Evolutionary conservation across 1,284 basidiomycete species (phyloP), one percentile per base, ranked within the genome.

Genomic region (Rhodotorula sp.): DNA sequence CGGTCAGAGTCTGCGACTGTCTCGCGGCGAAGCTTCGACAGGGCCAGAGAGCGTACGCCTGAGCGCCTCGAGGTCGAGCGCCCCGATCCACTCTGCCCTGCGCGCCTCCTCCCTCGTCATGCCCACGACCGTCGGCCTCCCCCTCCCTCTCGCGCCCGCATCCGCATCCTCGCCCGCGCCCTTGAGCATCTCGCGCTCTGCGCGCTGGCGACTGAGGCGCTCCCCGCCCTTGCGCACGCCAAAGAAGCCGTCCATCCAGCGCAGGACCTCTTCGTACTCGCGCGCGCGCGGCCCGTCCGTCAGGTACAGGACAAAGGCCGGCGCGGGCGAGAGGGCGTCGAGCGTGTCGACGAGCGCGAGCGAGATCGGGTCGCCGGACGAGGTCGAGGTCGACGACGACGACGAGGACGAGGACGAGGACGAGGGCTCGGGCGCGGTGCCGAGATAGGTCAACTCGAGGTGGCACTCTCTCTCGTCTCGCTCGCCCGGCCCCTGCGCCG

Each of bases 11-110:
- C 14, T 8, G 49, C 48, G 17, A 21, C 42, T 21, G 23, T 14
- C 25, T 4, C 17, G 19, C 14, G 7, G 7, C n/a, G 19, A 46
- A 46, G 4, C 7, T 9, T 4, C 7, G 4, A 21, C 5, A 4
- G 46, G 48, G 34, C 13, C 41, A 46, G 27, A 14, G 16, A 9
- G 73, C 77, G 61, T 55, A 78, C 77, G 76, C 41, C 75, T 61
- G 50, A 79, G 21, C 19, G 77, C 76, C 53, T 75, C 77, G 23
- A 77, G 68, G 50, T 73, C 72, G 4, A 79, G 61, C 4, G 75
- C 72, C 1, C 71, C 65, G 5, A 79, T 59, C 78, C 78, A 79
- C 27, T 78, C 75, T 0, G 73, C 64, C 21, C 71, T 25, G 46
- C 14, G 53, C 19, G 74, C 41, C 21, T 79, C 77, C 19, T 59